Percentiles rank a stretch among this genome's conserved stretches.
Evolutionary conservation across 2,329 filamentous ascomycete genomes (phyloP).

Genomic region (Xylariaceae sp.): DNA sequence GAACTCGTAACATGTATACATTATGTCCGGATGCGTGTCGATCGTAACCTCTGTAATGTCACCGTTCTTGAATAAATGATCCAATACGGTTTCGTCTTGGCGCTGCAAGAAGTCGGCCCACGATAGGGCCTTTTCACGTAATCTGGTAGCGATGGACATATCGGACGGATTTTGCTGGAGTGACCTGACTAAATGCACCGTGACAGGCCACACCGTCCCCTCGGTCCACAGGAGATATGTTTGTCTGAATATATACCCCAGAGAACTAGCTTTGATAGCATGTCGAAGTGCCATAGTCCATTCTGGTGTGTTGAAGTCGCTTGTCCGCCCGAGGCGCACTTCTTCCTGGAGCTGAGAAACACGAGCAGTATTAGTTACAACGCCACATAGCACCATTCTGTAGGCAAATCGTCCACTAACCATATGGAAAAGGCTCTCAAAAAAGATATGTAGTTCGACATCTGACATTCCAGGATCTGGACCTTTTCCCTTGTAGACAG

Average conservation of each 20-base stretch:
- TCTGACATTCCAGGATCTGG: constrained; percentile 22
- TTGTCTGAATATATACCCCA: constrained; percentile 17
- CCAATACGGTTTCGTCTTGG: constrained; percentile 19
- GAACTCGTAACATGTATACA: constrained; percentile 25
- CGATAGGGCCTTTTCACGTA: constrained; percentile 18
- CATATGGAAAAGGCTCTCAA: constrained; percentile 29
- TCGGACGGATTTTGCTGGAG: constrained; percentile 21
- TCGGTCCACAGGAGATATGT: constrained; percentile 26
- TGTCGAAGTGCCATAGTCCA: constrained; percentile 22
- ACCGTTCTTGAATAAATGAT: constrained; percentile 15
- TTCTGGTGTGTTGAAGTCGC: constrained; percentile 21
- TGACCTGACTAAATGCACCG: constrained; percentile 20
- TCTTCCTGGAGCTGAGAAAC: constrained; percentile 26
- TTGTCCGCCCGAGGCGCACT: constrained; percentile 24
- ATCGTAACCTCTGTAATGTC: constrained; percentile 23
- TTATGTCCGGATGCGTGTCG: constrained; percentile 15
- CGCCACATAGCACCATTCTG: too few species aligned
- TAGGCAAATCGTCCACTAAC: too few species aligned
- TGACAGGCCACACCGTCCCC: constrained; percentile 26
- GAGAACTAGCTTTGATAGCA: constrained; percentile 18
- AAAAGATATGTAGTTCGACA: constrained; percentile 24
- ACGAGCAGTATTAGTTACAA: too few species aligned
- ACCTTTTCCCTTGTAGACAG: constrained; percentile 24
- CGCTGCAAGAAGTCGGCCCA: constrained; percentile 19
- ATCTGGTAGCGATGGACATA: constrained; percentile 21